A percentile compares a stretch with the other conserved stretches of the same genome.
phyloP scores from a whole-genome alignment of 129 eudicot species.

The Escallonia herrerae region DNA sequence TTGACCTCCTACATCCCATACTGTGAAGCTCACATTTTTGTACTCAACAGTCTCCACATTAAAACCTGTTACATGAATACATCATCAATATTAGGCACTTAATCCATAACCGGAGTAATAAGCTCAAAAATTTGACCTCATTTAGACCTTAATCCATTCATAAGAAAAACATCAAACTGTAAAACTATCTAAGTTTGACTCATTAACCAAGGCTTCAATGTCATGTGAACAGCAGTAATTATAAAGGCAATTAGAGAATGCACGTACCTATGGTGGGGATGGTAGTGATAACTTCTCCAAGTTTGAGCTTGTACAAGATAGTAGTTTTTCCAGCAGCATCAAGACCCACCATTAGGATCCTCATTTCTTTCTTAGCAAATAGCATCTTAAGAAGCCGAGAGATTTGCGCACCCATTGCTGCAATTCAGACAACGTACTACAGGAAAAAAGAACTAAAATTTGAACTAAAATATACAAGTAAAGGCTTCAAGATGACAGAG shows the following conservation, averaged over 20 bases:
- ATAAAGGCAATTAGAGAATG: neutral
- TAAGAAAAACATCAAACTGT: too few species aligned
- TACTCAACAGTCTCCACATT: conserved; percentile 81
- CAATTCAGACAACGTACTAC: conserved; percentile 2
- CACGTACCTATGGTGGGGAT: conserved; percentile 67
- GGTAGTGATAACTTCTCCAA: conserved; percentile 64
- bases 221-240: neutral
- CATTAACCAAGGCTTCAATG: too few species aligned
- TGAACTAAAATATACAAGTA: neutral
- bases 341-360: conserved; percentile 74
- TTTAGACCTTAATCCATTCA: too few species aligned
- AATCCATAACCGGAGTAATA: neutral
- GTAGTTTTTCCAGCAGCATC: conserved; percentile 87
- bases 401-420: conserved; percentile 43
- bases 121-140: too few species aligned
- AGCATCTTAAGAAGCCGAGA: conserved; percentile 39
- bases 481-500: neutral
- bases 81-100: neutral
- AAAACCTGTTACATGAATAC: conserved; percentile 34
- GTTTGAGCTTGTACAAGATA: conserved; percentile 65
- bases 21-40: conserved; percentile 59
- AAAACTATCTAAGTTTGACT: too few species aligned
- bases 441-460: neutral
- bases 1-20: conserved; percentile 83
- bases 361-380: conserved; percentile 72